Base-by-base conservation (phyloP, 169 alveolate genomes). In the Miamiensis avidus region DNA sequence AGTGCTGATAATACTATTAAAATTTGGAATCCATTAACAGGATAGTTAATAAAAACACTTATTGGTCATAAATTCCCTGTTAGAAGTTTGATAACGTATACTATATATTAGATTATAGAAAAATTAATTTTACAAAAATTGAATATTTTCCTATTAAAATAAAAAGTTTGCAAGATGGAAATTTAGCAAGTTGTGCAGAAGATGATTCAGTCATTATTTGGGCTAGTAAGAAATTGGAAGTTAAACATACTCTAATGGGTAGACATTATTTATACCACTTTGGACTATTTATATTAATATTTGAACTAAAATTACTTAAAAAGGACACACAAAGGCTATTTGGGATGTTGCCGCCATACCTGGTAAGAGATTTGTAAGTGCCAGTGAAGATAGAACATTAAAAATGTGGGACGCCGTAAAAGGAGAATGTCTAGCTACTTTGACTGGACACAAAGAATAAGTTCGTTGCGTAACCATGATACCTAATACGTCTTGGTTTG, bases 51-150 rank as follows among this genome's bases (percentile, higher is more conserved):
- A 49, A 85, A 74, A 74, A 82, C 89, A 16, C 75, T 89, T 31
- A 65, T 77, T 30, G 93, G 93, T 4, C 93, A 89, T 82, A 85
- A 85, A 78, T 82, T 87, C 75, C 90, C 87, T 73, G 81, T 89
- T 31, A 89, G 91, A 69, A 75, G 73, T 82, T 82, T 89, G n/a
- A n/a, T n/a, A n/a, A n/a, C n/a, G n/a, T n/a, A n/a, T n/a, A n/a
- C n/a, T n/a, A n/a, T n/a, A n/a, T n/a, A n/a, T n/a, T n/a, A n/a
- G n/a, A n/a, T n/a, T n/a, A n/a, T n/a, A n/a, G n/a, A n/a, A n/a
- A n/a, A n/a, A n/a, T n/a, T n/a, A n/a, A n/a, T n/a, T n/a, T n/a
- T n/a, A n/a, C n/a, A n/a, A n/a, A n/a, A n/a, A n/a, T n/a, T n/a
- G n/a, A n/a, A n/a, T n/a, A n/a, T n/a, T n/a, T n/a, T n/a, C n/a